These are phyloP conservation scores for Fibroporia radiculosa DNA, from an alignment of 768 basidiomycete species.

Conservation along the genomic window DNA sequence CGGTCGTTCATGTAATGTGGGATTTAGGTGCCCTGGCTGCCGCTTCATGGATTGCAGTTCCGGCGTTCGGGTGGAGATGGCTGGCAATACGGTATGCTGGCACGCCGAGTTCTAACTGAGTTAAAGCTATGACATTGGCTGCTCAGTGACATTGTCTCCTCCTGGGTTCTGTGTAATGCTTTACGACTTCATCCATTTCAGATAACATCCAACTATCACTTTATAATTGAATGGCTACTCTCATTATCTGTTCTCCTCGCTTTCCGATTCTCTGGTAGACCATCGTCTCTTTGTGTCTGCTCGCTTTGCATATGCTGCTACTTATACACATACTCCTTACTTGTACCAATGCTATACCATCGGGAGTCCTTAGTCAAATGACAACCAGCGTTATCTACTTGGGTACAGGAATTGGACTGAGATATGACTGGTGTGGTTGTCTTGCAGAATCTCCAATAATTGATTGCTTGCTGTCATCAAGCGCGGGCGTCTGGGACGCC, in stretches of 20 bases:
- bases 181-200: constrained; percentile 1
- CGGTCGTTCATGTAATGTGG: neutral
- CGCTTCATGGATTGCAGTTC: constrained; percentile 93
- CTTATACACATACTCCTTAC: constrained; percentile 10
- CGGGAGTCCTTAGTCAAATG: constrained; percentile 2
- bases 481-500: too few relatives aligned
- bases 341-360: constrained; percentile 19
- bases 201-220: constrained; percentile 3
- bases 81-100: constrained; percentile 98
- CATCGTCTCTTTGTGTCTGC: constrained; percentile 5
- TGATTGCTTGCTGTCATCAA: too few relatives aligned
- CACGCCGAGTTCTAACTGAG: constrained; percentile 79
- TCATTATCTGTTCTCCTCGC: neutral
- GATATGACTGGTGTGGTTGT: too few relatives aligned
- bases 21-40: constrained; percentile 81
- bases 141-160: neutral
- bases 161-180: constrained; percentile 2
- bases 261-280: constrained; percentile 7
- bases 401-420: too few relatives aligned
- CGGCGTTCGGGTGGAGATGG: constrained; percentile 83
- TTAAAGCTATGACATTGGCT: constrained; percentile 55
- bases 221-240: neutral
- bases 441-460: too few relatives aligned
- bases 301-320: constrained; percentile 18
- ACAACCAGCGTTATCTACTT: neutral